phyloP scores from a whole-genome alignment of 257 asterid species.

The Salvia splendens region DNA sequence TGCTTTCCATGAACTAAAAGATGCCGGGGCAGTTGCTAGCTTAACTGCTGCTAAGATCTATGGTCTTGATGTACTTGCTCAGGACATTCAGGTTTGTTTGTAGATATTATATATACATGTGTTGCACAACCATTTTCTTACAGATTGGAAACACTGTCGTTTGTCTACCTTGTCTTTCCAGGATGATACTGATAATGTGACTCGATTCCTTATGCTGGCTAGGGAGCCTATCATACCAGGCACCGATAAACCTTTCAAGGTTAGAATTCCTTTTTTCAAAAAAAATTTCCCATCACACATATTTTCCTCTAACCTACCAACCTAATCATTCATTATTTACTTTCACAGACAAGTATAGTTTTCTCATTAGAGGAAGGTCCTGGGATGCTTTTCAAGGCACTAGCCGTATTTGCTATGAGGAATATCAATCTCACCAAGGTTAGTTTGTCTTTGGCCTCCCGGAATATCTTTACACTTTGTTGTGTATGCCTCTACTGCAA shows the following conservation, averaged over 20 bases:
- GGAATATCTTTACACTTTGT: constrained; percentile 19
- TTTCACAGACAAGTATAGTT: constrained; percentile 88
- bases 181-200: constrained; percentile 93
- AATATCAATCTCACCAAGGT: constrained; percentile 94
- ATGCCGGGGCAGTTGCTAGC: constrained; percentile 99
- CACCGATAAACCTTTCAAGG: constrained; percentile 93
- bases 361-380: constrained; percentile 99
- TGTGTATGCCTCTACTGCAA: constrained; percentile 21
- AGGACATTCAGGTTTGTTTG: constrained; percentile 83
- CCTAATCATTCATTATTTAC: constrained; percentile 21
- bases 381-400: constrained; percentile 97
- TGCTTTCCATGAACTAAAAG: constrained; percentile 72
- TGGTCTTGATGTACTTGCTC: constrained; percentile 80
- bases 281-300: background rate
- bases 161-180: constrained; percentile 37
- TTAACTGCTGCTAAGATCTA: constrained; percentile 74
- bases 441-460: constrained; percentile 21
- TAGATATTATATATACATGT: constrained; percentile 2
- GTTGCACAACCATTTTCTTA: constrained; percentile 16
- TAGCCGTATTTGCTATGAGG: constrained; percentile 96
- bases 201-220: constrained; percentile 96
- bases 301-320: constrained; percentile 9
- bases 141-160: constrained; percentile 16
- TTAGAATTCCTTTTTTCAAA: constrained; percentile 33
- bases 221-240: constrained; percentile 99